phyloP scores from a whole-genome alignment of 768 basidiomycete species.

The Mycena belliarum region DNA sequence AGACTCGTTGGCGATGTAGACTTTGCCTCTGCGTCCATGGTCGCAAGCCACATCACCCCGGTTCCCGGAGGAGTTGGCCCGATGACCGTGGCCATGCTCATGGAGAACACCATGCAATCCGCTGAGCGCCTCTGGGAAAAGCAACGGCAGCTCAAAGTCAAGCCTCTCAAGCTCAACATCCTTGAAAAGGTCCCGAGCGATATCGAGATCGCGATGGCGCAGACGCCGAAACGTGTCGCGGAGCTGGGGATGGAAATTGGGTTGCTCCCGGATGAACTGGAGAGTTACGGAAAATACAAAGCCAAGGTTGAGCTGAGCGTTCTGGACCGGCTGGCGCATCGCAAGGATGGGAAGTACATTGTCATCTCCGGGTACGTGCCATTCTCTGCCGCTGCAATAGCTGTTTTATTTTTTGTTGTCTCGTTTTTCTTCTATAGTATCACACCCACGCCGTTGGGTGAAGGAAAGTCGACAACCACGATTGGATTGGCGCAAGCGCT shows the following conservation, averaged over 20 bases:
- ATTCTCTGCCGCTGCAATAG: not conserved
- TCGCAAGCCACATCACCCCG: conserved; percentile 92
- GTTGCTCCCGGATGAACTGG: conserved; percentile 81
- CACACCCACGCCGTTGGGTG: conserved; percentile 94
- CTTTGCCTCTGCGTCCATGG: conserved; percentile 69
- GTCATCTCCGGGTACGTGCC: conserved; percentile 80
- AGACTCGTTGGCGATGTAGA: conserved; percentile 97
- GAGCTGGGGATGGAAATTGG: conserved; percentile 89
- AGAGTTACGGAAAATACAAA: conserved; percentile 94
- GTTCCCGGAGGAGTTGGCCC: conserved; percentile 99
- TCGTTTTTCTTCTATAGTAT: conserved; percentile 52
- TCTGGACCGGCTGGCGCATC: conserved; percentile 78
- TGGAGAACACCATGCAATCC: conserved; percentile 89
- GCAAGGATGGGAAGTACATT: conserved; percentile 94
- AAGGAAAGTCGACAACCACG: conserved; percentile 98
- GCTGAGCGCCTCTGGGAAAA: conserved; percentile 82
- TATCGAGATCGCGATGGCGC: conserved; percentile 94
- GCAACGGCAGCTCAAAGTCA: conserved; percentile 64
- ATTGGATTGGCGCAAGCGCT: conserved; percentile 96
- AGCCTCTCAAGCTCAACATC: conserved; percentile 77
- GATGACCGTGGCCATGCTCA: conserved; percentile 99
- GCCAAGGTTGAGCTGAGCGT: conserved; percentile 94
- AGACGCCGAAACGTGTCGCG: conserved; percentile 86
- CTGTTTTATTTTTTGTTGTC: too few species aligned
- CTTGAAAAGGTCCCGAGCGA: conserved; percentile 90